Base-by-base conservation (phyloP, 805 yeast species). In the Saturnispora serradocipensis region DNA sequence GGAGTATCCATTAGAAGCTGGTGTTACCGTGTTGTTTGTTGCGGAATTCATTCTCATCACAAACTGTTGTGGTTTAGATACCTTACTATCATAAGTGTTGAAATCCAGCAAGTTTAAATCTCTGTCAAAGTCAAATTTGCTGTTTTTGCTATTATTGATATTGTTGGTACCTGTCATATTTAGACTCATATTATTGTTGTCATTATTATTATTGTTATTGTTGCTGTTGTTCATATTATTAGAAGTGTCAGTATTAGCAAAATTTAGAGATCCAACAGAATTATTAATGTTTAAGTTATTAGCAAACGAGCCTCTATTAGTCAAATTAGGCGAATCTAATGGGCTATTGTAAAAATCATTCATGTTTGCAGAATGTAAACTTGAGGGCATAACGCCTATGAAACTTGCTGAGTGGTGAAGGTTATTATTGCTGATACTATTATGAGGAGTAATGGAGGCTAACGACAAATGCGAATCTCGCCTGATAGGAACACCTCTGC, bases 61-160 rank as follows among this genome's bases (percentile, higher is more conserved):
- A 38, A 30, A 30, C 25, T 34, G 25, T 28, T 15, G 57, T 32
- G 16, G 58, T 46, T 25, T 58, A 46, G 25, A 15, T 7, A 24
- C 15, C 15, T 24, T 22, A 13, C 28, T 13, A 13, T 24, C 44
- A 40, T 11, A 40, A 11, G 27, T 56, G 45, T 11, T 50, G 18
- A 30, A 20, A 20, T 62, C 66, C 46, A 62, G 56, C 64, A 63
- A 60, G 44, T 60, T 58, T 48, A 62, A 34, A 56, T 64, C 67
- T 2, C 66, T 66, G 27, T 64, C 67, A 15, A 59, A 27, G 52
- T 64, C 67, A 44, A 61, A 58, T 40, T 57, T 58, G 53, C 15
- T 51, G 44, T 10, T 45, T 50, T 13, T 52, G 42, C 35, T 55
- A 50, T 7, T 45, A 49, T 11, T 48, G 46, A 6, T 46, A 50